phyloP scores from a whole-genome alignment of 2,329 filamentous ascomycete species.

The Colletotrichum lindemuthianum region DNA sequence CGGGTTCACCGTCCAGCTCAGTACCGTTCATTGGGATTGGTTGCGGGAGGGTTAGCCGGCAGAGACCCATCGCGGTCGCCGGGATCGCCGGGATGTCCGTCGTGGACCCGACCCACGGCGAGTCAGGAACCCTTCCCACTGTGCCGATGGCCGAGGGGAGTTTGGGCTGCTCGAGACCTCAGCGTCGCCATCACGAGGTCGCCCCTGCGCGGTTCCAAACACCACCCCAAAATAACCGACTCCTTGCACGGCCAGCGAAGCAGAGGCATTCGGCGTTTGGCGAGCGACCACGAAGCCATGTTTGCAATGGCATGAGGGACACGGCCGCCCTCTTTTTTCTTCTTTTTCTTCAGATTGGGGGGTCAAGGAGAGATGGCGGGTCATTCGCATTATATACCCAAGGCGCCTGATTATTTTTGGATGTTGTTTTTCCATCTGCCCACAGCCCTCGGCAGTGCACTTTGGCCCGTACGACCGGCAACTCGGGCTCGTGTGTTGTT shows the following conservation, averaged over 20 bases:
- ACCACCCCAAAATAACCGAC: neutral
- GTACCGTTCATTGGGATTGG: neutral
- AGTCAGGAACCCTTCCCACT: conserved; percentile 11
- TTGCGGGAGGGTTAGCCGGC: neutral
- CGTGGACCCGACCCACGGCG: neutral
- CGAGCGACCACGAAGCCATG: conserved; percentile 5
- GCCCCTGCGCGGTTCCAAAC: conserved; percentile 6
- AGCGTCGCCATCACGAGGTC: neutral
- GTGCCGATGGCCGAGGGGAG: neutral
- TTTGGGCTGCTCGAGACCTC: neutral
- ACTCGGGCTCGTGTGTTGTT: no score
- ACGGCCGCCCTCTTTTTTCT: neutral
- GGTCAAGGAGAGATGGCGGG: conserved; percentile 3
- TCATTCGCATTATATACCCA: conserved; percentile 34
- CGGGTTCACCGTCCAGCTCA: no score
- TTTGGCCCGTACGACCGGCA: no score
- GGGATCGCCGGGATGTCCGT: neutral
- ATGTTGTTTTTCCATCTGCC: neutral
- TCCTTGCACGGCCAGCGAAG: conserved; percentile 3
- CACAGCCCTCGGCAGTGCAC: neutral
- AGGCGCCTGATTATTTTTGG: conserved; percentile 8
- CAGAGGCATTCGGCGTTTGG: conserved; percentile 19
- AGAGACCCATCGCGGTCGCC: neutral
- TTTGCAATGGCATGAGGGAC: conserved; percentile 20
- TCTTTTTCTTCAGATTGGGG: neutral